Percentiles rank a stretch among this genome's conserved stretches.
Evolutionary conservation across 805 yeast species (phyloP).

Genomic region (Scheffersomyces amazonensis): DNA sequence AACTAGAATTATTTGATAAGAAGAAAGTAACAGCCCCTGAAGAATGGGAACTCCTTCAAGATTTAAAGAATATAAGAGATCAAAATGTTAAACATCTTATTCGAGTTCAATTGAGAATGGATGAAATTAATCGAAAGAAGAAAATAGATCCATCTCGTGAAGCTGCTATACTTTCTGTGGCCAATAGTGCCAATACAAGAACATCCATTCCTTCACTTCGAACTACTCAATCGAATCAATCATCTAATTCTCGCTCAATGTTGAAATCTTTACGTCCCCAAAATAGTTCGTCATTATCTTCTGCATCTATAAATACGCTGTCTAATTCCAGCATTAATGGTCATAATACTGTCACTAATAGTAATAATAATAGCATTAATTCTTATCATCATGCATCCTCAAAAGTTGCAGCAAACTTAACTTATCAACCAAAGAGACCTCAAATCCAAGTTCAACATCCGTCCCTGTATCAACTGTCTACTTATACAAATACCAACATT

Average conservation of each 20-base stretch:
- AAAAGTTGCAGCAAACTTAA: neutral
- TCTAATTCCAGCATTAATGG: neutral
- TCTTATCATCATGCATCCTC: neutral
- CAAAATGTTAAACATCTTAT: constrained; percentile 42
- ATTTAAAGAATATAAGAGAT: constrained; percentile 36
- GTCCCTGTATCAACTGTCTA: neutral
- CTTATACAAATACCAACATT: neutral
- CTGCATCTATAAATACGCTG: constrained; percentile 3
- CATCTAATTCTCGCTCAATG: constrained; percentile 20
- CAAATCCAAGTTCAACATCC: neutral
- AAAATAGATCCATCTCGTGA: constrained; percentile 7
- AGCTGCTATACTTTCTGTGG: neutral
- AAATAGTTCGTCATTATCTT: constrained; percentile 4
- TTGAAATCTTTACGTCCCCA: constrained; percentile 28
- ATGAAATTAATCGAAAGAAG: constrained; percentile 29
- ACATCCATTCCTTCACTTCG: constrained; percentile 28
- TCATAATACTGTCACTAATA: neutral
- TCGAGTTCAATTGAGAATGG: constrained; percentile 37
- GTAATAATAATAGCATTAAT: neutral
- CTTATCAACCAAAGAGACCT: neutral
- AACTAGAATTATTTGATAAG: constrained; percentile 53
- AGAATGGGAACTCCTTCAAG: constrained; percentile 23
- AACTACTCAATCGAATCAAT: neutral
- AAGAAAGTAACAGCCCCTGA: constrained; percentile 24
- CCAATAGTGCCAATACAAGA: constrained; percentile 2